Conservation (phyloP, 495 filamentous ascomycete genomes). For the Cercophora sp. region DNA sequence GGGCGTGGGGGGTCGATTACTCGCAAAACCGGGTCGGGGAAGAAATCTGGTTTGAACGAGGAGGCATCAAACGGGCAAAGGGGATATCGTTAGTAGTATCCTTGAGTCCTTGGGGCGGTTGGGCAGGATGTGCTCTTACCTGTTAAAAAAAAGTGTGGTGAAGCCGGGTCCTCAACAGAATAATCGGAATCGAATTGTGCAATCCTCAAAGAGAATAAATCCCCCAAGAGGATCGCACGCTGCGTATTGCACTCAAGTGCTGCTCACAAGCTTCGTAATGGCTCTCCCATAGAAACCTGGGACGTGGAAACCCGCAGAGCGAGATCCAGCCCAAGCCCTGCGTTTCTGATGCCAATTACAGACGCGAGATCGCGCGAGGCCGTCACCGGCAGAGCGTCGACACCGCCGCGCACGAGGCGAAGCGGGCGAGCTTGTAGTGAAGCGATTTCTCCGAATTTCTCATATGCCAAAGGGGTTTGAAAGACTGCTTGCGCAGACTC, state of each 20-base stretch:
- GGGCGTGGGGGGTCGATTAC: too few relatives aligned
- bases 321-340: conserved; percentile 11
- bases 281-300: conserved; percentile 21
- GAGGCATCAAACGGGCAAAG: too few relatives aligned
- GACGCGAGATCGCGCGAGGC: conserved; percentile 18
- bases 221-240: too few relatives aligned
- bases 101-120: not conserved
- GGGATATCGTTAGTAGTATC: conserved; percentile 17
- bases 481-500: conserved; percentile 40
- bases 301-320: not conserved
- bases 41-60: too few relatives aligned
- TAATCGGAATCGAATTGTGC: conserved; percentile 25
- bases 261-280: conserved; percentile 25
- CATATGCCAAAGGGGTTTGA: conserved; percentile 67
- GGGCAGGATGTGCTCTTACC: conserved; percentile 11
- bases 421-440: conserved; percentile 27
- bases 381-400: conserved; percentile 32
- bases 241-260: conserved; percentile 26
- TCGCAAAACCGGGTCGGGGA: too few relatives aligned
- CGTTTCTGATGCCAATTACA: conserved; percentile 27
- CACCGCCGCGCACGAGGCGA: conserved; percentile 15
- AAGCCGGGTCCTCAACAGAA: conserved; percentile 23
- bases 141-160: conserved; percentile 14
- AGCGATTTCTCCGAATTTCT: conserved; percentile 97
- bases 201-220: not conserved